Evolutionary conservation across 139 green algal genomes (phyloP), one percentile per base, ranked within the genome.

Genomic region (Chlorella sp.): DNA sequence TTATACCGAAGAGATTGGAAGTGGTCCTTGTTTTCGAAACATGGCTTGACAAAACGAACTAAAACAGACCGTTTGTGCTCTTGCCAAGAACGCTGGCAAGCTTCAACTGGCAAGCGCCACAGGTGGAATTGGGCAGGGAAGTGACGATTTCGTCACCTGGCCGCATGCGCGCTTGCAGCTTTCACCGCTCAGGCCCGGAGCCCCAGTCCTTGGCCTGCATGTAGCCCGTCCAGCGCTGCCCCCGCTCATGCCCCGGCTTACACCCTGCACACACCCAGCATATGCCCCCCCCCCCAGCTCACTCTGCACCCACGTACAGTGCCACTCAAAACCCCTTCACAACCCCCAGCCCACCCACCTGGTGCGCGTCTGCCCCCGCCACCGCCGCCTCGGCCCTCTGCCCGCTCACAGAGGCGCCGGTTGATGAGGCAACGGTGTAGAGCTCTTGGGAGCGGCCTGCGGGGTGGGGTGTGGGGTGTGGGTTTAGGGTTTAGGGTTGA

Each of bases 381-480:
- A 89, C 48, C n/a, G 73, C 86, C 48, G 73, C 75, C 86, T 75
- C 86, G 18, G 48, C 73, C 34, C 71, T 30, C 39, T 88, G 84
- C n/a, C 73, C 87, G 78, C 60, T 69, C 57, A 15, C 37, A 79
- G 87, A 82, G 78, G 78, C 87, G 1, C 87, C 87, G 5, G 87
- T 90, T 39, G 87, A 89, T n/a, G 82, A 81, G 22, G 85, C 83
- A 2, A 93, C 83, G 42, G 26, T 68, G 73, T 89, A 93, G 14
- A 93, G 85, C 85, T 93, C 68, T 21, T 83, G 60, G 57, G 88
- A 92, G 24, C 85, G 57, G 37, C 91, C 91, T 91, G 89, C 71
- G 53, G 57, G 71, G 1, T 36, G 69, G n/a, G 34, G 32, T 11
- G 39, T 15, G 0, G 66, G 11, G 53, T 32, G 66, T 7, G 66